A percentile compares a stretch with the other conserved stretches of the same genome.
phyloP scores from a whole-genome alignment of 2,329 filamentous ascomycete species.

The Ciborinia camelliae region DNA sequence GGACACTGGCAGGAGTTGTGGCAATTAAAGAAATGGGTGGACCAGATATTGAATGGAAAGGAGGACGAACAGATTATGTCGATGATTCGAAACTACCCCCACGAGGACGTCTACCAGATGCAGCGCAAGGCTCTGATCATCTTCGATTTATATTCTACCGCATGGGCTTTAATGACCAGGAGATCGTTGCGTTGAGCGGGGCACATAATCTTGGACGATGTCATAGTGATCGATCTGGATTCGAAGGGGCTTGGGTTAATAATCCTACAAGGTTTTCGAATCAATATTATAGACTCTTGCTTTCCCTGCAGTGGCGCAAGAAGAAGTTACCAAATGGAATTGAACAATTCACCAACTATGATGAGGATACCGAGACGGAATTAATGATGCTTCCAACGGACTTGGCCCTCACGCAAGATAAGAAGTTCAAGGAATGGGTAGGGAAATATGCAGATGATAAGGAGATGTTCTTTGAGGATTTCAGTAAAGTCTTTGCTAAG shows the following conservation, averaged over 20 bases:
- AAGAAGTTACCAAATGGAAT: constrained; percentile 51
- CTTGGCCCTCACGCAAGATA: constrained; percentile 54
- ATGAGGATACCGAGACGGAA: constrained; percentile 52
- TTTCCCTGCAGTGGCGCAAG: constrained; percentile 52
- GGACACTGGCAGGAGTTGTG: constrained; percentile 59
- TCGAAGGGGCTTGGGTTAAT: constrained; percentile 57
- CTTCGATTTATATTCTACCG: constrained; percentile 54
- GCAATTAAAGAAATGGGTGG: constrained; percentile 60
- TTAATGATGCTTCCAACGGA: constrained; percentile 67
- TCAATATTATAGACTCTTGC: constrained; percentile 53
- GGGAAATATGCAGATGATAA: constrained; percentile 58
- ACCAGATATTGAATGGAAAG: constrained; percentile 53
- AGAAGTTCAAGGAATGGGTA: constrained; percentile 53
- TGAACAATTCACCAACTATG: constrained; percentile 56
- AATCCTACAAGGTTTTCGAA: constrained; percentile 58
- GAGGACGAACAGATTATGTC: constrained; percentile 60
- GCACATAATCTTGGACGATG: constrained; percentile 56
- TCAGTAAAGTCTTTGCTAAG: constrained; percentile 56
- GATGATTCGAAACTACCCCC: constrained; percentile 58
- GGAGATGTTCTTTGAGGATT: constrained; percentile 59
- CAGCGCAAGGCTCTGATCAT: constrained; percentile 51
- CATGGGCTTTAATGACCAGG: constrained; percentile 59
- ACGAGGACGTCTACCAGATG: constrained; percentile 55
- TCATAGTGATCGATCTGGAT: constrained; percentile 54
- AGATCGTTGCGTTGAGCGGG: constrained; percentile 55